phyloP scores from a whole-genome alignment of 2,329 filamentous ascomycete genomes.

The Colletotrichum eremochloae region DNA sequence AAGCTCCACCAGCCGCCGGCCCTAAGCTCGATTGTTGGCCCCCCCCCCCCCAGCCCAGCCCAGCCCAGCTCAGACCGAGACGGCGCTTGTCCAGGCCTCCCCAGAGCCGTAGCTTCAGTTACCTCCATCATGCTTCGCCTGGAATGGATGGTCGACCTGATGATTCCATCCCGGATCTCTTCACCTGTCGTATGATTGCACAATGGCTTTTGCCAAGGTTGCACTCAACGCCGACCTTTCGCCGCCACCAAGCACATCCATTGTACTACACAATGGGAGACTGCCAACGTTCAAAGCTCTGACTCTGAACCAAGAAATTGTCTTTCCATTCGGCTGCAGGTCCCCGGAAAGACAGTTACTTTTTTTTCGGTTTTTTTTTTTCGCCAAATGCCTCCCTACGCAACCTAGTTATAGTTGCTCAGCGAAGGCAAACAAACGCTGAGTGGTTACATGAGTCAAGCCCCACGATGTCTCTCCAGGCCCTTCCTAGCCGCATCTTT shows the following conservation, averaged over 20 bases:
- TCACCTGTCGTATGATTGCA: not conserved
- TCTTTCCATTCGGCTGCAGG: not conserved
- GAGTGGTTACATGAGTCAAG: conserved; percentile 17
- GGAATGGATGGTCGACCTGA: conserved; percentile 21
- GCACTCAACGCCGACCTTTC: not conserved
- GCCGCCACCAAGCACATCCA: not conserved
- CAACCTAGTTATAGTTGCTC: not conserved
- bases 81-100: no score
- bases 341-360: not conserved
- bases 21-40: conserved; percentile 15
- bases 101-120: not conserved
- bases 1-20: conserved; percentile 17
- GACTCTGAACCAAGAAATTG: not conserved
- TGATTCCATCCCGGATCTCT: not conserved
- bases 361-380: not conserved
- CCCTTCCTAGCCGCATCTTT: conserved; percentile 1
- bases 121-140: conserved; percentile 28
- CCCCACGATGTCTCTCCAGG: not conserved
- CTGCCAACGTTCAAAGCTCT: not conserved
- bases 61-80: no score
- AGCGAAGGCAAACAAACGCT: not conserved
- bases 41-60: not conserved
- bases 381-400: not conserved
- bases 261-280: not conserved
- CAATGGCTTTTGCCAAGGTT: not conserved